Conservation (phyloP, 2,329 filamentous ascomycete species). For the Colletotrichum melonis region DNA sequence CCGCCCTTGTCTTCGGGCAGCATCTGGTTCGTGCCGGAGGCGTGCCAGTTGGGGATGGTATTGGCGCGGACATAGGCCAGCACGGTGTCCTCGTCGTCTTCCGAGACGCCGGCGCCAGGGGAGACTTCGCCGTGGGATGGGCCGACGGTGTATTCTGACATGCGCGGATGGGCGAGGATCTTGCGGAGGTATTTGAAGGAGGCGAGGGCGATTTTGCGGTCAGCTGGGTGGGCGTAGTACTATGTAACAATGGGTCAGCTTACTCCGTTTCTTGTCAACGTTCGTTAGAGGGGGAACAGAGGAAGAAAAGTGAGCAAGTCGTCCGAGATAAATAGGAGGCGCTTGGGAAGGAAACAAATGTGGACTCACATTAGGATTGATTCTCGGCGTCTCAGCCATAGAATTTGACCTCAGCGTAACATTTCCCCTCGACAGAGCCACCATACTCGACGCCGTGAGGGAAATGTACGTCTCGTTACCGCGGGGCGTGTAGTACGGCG, state of each 20-base stretch:
- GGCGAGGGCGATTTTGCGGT: slow-evolving; percentile 45
- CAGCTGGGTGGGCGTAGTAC: slow-evolving; percentile 42
- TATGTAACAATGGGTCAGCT: slow-evolving; percentile 34
- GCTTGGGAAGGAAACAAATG: neutral
- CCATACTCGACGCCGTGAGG: slow-evolving; percentile 40
- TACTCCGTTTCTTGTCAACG: slow-evolving; percentile 35
- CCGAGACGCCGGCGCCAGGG: slow-evolving; percentile 37
- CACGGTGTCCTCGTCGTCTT: slow-evolving; percentile 41
- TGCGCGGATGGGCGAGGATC: slow-evolving; percentile 41
- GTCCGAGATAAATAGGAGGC: neutral
- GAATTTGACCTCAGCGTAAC: slow-evolving; percentile 37
- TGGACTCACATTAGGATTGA: slow-evolving; percentile 40
- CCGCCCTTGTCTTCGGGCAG: slow-evolving; percentile 46
- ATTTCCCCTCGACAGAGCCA: slow-evolving; percentile 39
- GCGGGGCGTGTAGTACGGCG: slow-evolving; percentile 40
- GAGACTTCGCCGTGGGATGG: slow-evolving; percentile 40
- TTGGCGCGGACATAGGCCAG: slow-evolving; percentile 43
- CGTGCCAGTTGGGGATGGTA: slow-evolving; percentile 52
- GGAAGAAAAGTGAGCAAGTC: neutral
- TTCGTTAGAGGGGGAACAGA: neutral
- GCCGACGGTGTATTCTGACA: slow-evolving; percentile 40
- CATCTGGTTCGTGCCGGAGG: slow-evolving; percentile 63
- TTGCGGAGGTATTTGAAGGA: slow-evolving; percentile 47
- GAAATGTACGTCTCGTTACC: slow-evolving; percentile 42
- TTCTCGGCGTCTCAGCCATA: slow-evolving; percentile 38